A percentile compares a stretch with the other conserved stretches of the same genome.
phyloP scores from a whole-genome alignment of 139 green algal species.

The Chlorella vulgaris region DNA sequence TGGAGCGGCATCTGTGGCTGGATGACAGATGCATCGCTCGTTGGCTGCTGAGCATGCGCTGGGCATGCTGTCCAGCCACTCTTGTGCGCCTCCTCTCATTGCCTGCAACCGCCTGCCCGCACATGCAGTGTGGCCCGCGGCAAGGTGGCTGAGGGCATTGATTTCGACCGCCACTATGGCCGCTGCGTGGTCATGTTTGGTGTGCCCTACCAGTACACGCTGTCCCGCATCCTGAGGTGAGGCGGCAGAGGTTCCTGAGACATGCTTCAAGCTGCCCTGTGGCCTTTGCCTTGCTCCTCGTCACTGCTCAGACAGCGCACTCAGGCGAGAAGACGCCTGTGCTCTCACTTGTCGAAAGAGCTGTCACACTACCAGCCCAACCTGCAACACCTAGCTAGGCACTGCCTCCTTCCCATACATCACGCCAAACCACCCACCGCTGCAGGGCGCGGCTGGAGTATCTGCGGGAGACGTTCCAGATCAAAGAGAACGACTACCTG shows the following conservation, averaged over 20 bases:
- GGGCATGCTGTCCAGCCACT: neutral
- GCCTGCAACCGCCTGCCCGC: no score
- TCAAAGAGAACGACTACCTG: slow-evolving; percentile 94
- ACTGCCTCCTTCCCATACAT: no score
- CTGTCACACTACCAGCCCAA: no score
- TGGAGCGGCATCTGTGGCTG: no score
- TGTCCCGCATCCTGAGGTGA: slow-evolving; percentile 83
- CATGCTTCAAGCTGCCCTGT: neutral
- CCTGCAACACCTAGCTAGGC: no score
- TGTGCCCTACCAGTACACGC: slow-evolving; percentile 96
- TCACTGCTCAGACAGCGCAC: no score
- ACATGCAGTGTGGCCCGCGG: slow-evolving; percentile 50
- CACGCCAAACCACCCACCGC: neutral
- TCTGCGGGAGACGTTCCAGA: slow-evolving; percentile 88
- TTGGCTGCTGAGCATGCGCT: no score
- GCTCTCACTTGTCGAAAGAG: no score
- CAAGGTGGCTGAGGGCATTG: slow-evolving; percentile 97
- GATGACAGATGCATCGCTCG: no score
- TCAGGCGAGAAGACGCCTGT: no score
- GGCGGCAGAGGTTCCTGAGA: neutral
- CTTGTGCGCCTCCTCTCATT: neutral
- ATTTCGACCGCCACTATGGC: slow-evolving; percentile 97
- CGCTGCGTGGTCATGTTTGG: slow-evolving; percentile 97
- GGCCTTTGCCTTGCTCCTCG: neutral
- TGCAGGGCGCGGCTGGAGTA: slow-evolving; percentile 86